Evolutionary conservation across 106 monocot genomes (phyloP), one percentile per base, ranked within the genome.

Genomic region (Dendrobium huoshanense): DNA sequence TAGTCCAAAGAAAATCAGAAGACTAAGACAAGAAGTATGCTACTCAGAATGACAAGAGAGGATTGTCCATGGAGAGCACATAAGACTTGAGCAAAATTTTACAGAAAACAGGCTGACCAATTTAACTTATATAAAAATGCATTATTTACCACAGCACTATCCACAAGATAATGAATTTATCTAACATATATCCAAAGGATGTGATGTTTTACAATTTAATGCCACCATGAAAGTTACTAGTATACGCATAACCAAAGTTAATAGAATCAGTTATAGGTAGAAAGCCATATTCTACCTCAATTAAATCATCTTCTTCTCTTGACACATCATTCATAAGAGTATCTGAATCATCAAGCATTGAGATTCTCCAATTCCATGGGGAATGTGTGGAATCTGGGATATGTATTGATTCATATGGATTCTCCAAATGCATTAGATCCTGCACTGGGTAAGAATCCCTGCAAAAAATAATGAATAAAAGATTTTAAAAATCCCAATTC

Each of bases 391-490:
- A 56, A 37, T 80, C 72, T n/a, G 79, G 22, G 24, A 77, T 82
- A 10, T 65, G 65, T 13, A 72, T 9, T 40, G 61, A 73, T 59
- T 79, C 67, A 56, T 42, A 79, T 56, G 65, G 24, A 65, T 58
- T 56, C 33, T 56, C 67, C 55, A 77, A 54, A 48, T 49, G n/a
- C 72, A 55, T 76, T 22, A 77, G 49, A 19, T 83, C 80, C 55
- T 58, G 65, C 45, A 83, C 77, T 48, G 80, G n/a, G 22, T 77
- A 80, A 55, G 86, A 77, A 77, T 83, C 79, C 79, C 86, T 86
- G 76, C 54, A 87, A 80, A 37, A 76, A 80, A 37, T 17, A 7
- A 17, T 74, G 43, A 47, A 76, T 51, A 76, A 7, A 49, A 76
- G 0, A 48, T 9, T 15, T 43, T 6, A 25, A 76, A 48, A 48